Base-by-base conservation (phyloP, 306 rosid species). In the Macrotyloma uniflorum region DNA sequence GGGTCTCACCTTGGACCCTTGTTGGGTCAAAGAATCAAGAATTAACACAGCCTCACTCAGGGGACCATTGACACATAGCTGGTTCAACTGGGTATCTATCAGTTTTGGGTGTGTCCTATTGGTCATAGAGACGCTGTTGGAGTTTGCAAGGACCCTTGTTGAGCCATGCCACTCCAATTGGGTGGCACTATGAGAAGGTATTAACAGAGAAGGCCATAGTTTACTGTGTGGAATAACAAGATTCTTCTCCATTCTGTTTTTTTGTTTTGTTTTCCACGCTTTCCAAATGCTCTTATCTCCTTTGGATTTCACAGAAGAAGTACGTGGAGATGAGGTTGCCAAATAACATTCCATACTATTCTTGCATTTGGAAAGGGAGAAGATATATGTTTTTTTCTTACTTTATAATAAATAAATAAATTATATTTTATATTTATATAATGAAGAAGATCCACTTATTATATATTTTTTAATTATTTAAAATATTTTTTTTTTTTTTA, bases 11-110 rank as follows among this genome's bases (percentile, higher is more conserved):
- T 84, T 85, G 24, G 84, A 85, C 42, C 98, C 97, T 40, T 64
- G 85, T 67, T 88, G 82, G 76, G 93, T 82, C 4, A 95, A 22
- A 45, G 93, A 77, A 51, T 93, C 96, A 19, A 95, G 88, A 64
- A 87, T 82, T 4, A 69, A 4, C 45, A 92, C 74, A 67, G 90
- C 97, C 69, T 95, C 97, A 46, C 74, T 72, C 75, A 91, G 53
- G 35, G 79, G 84, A 26, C 98, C 91, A 70, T 79, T 83, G 53
- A 61, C 81, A 86, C 92, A 81, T 76, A 95, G 85, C 70, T 74
- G 47, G 77, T 81, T 78, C 88, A 94, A 86, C 9, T 76, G 87
- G 82, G 84, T 43, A 53, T 87, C 89, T 1, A 82, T 49, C 76
- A 33, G 23, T 72, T 80, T 84, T 16, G 84, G 69, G 55, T 30